phyloP scores from a whole-genome alignment of 2,329 filamentous ascomycete genomes.

The Xenoacremonium recifei region DNA sequence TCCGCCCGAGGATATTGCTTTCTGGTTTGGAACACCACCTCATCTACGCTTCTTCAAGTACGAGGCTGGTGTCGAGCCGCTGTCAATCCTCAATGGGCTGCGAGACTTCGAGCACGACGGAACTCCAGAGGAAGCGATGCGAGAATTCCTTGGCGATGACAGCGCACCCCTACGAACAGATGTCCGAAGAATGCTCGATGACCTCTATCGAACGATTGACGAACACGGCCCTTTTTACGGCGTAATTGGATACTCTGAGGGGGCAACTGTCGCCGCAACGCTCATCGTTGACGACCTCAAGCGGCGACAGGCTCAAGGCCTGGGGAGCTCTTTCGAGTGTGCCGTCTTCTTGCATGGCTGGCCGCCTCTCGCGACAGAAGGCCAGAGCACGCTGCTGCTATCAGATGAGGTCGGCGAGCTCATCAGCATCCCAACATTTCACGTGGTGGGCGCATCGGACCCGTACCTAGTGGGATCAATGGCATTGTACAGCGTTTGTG shows the following conservation, averaged over 20 bases:
- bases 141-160: neutral
- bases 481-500: neutral
- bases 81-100: neutral
- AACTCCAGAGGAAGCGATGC: neutral
- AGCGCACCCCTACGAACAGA: neutral
- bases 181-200: neutral
- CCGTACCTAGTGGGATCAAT: neutral
- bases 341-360: neutral
- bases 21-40: neutral
- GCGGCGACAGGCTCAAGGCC: neutral
- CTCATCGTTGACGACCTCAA: neutral
- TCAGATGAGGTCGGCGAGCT: neutral
- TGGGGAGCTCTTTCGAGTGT: neutral
- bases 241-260: neutral
- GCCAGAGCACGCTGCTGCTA: neutral
- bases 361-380: neutral
- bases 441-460: neutral
- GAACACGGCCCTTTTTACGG: neutral
- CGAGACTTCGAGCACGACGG: neutral
- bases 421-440: neutral
- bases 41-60: neutral
- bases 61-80: neutral
- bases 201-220: neutral
- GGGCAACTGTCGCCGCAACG: neutral
- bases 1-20: neutral